These are phyloP conservation scores for Dendrobium chrysotoxum DNA, from an alignment of 106 monocot species.

Conservation along the genomic window DNA sequence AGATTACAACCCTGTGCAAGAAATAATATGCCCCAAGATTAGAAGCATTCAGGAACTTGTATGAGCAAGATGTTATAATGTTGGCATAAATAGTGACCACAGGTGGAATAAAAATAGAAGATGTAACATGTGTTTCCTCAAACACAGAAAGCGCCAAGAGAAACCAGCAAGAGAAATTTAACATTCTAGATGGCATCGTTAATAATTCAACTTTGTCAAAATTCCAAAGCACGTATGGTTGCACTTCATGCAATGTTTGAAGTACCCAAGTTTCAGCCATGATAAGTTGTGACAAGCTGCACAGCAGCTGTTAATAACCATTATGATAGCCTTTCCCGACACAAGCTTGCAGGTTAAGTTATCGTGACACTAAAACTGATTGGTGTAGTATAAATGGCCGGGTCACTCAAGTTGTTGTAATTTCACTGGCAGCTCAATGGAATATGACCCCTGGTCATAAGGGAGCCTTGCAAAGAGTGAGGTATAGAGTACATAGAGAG, in stretches of 20 bases:
- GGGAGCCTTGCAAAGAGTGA: too few relatives aligned
- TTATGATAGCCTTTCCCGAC: too few relatives aligned
- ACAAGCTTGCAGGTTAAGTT: too few relatives aligned
- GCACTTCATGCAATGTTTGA: background rate
- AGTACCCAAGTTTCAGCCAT: background rate
- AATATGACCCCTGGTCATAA: too few relatives aligned
- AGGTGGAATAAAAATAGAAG: background rate
- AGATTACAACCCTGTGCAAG: constrained; percentile 62
- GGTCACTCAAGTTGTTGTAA: too few relatives aligned
- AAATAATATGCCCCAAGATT: constrained; percentile 1
- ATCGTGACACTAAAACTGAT: too few relatives aligned
- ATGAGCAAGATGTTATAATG: background rate
- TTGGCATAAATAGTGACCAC: background rate
- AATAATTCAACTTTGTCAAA: background rate
- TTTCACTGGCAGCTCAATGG: too few relatives aligned
- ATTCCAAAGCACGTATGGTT: background rate
- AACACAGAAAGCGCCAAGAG: background rate
- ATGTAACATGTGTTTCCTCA: background rate
- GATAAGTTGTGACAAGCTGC: background rate
- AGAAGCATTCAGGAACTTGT: background rate
- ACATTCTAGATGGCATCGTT: background rate
- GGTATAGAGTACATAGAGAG: too few relatives aligned
- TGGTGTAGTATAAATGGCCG: too few relatives aligned
- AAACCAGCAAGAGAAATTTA: background rate
- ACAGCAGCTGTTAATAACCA: background rate